Evolutionary conservation across 345 rosid species (phyloP).

Genomic region (Pugionium dolabratum): DNA sequence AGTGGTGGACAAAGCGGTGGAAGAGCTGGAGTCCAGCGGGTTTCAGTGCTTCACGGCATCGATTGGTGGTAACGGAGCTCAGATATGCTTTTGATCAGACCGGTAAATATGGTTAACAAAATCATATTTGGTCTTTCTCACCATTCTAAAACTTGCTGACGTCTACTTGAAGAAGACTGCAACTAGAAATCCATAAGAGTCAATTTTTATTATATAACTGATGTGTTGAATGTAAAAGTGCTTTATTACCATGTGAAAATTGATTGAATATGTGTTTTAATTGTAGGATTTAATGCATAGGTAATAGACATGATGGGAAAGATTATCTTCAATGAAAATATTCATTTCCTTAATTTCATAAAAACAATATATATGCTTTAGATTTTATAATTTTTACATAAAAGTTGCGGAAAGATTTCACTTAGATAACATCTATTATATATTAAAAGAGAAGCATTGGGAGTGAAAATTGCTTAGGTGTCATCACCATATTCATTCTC

Average conservation of each 20-base stretch:
- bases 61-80: constrained; percentile 80
- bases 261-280: neutral
- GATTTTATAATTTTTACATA: neutral
- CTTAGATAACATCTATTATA: too few species aligned
- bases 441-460: too few species aligned
- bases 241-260: constrained; percentile 18
- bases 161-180: constrained; percentile 26
- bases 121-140: constrained; percentile 20
- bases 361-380: neutral
- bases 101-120: constrained; percentile 4
- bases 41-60: constrained; percentile 78
- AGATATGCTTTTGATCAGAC: constrained; percentile 49
- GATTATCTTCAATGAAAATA: neutral
- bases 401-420: neutral
- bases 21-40: constrained; percentile 74
- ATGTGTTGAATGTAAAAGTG: constrained; percentile 35
- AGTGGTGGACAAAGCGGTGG: constrained; percentile 57
- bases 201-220: constrained; percentile 3
- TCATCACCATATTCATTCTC: too few species aligned
- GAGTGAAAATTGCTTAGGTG: too few species aligned
- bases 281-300: constrained; percentile 14
- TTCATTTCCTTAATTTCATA: neutral
- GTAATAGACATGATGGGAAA: constrained; percentile 5
- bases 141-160: constrained; percentile 23
- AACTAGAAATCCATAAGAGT: neutral